Conservation (phyloP, 805 yeast genomes). For the Jamesozyma jinghongensis region DNA sequence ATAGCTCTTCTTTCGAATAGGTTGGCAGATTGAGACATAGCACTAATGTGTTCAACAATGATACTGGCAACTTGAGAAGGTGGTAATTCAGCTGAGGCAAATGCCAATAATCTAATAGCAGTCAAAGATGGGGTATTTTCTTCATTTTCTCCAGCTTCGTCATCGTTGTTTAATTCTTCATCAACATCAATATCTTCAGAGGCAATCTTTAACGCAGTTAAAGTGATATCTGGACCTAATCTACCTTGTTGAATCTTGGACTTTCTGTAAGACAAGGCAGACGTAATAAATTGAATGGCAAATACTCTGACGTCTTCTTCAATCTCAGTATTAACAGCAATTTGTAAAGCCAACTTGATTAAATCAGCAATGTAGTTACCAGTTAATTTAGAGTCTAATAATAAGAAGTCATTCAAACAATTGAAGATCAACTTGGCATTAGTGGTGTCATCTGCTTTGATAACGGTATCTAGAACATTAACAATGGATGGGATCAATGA, state of each 20-base stretch:
- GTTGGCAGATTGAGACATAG: conserved; percentile 52
- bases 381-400: conserved; percentile 66
- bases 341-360: conserved; percentile 64
- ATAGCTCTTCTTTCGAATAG: conserved; percentile 81
- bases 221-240: conserved; percentile 72
- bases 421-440: conserved; percentile 70
- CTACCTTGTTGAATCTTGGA: conserved; percentile 70
- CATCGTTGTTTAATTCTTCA: conserved; percentile 65
- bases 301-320: conserved; percentile 79
- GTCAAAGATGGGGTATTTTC: conserved; percentile 72
- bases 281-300: conserved; percentile 75
- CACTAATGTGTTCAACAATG: conserved; percentile 53
- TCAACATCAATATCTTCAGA: conserved; percentile 76
- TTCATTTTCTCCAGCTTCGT: conserved; percentile 88
- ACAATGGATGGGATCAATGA: conserved; percentile 72
- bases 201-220: conserved; percentile 65
- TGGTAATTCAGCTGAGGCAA: conserved; percentile 75
- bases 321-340: conserved; percentile 52
- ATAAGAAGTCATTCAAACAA: conserved; percentile 69
- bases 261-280: conserved; percentile 72
- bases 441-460: conserved; percentile 61
- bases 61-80: conserved; percentile 87
- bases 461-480: conserved; percentile 65
- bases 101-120: conserved; percentile 72
- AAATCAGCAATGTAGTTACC: conserved; percentile 67